These are phyloP conservation scores for Ogataea ganodermae DNA, from an alignment of 805 yeast genomes.

Conservation along the genomic window DNA sequence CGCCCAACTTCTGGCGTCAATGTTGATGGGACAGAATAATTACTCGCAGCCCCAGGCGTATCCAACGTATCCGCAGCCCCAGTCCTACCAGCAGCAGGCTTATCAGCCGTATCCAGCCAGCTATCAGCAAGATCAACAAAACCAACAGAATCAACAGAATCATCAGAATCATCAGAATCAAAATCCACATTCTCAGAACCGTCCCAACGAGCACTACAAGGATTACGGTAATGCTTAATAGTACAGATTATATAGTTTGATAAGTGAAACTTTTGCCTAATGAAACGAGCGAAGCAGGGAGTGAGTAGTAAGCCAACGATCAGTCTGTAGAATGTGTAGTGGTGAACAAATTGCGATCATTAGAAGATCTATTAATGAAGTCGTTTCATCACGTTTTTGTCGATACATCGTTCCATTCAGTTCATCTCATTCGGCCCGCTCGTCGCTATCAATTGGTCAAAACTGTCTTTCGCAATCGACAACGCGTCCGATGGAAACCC, in stretches of 20 bases:
- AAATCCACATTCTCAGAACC: neutral
- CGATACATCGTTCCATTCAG: too few relatives aligned
- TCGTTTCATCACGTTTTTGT: too few relatives aligned
- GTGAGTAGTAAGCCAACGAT: too few relatives aligned
- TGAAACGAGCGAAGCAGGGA: too few relatives aligned
- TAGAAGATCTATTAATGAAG: too few relatives aligned
- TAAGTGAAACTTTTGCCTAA: too few relatives aligned
- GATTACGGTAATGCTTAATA: too few relatives aligned
- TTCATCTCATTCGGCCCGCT: too few relatives aligned
- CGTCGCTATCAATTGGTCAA: conserved; percentile 20
- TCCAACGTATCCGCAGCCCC: conserved; percentile 1
- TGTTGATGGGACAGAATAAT: neutral
- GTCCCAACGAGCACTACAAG: conserved; percentile 25
- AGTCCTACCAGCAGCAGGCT: neutral
- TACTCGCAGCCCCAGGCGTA: neutral
- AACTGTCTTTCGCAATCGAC: conserved; percentile 47
- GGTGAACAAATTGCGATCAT: too few relatives aligned
- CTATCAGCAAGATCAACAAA: conserved; percentile 20
- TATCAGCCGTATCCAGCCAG: conserved; percentile 15
- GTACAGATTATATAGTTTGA: too few relatives aligned
- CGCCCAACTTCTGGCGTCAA: neutral
- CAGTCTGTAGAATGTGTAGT: too few relatives aligned
- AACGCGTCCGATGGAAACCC: conserved; percentile 72
- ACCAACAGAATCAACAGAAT: neutral
- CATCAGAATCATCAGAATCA: neutral